Percentiles rank a stretch among this genome's conserved stretches.
Evolutionary conservation across 306 rosid genomes (phyloP).

Genomic region (Cicer bijugum): DNA sequence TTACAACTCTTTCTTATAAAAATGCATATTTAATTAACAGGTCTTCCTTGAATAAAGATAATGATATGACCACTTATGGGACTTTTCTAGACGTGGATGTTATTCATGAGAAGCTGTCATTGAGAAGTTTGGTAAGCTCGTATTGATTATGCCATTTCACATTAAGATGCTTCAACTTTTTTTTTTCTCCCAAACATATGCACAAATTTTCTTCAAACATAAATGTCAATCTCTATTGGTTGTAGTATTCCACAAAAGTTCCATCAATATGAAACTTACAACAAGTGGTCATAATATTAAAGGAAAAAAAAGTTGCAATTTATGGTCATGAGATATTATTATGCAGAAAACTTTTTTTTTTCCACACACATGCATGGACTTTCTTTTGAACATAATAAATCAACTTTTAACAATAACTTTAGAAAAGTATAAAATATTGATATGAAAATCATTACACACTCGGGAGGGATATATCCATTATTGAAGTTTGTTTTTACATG

Average conservation of each 20-base stretch:
- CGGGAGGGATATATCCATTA: too few relatives aligned
- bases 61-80: slow-evolving; percentile 61
- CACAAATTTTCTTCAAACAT: background rate
- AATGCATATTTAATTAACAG: slow-evolving; percentile 39
- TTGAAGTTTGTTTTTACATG: too few relatives aligned
- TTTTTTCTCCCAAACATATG: background rate
- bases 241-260: slow-evolving; percentile 18
- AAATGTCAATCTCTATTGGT: background rate
- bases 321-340: background rate
- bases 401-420: too few relatives aligned
- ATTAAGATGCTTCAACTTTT: background rate
- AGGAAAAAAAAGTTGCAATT: background rate
- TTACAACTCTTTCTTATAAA: background rate
- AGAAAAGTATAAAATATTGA: too few relatives aligned
- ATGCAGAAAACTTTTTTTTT: background rate
- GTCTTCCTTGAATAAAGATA: slow-evolving; percentile 62
- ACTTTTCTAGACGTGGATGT: slow-evolving; percentile 61
- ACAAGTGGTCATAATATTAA: background rate
- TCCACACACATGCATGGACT: background rate
- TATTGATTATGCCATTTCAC: background rate
- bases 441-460: too few relatives aligned
- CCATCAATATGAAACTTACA: background rate
- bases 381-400: too few relatives aligned
- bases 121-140: slow-evolving; percentile 68
- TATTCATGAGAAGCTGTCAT: slow-evolving; percentile 53